Percentiles rank a stretch among this genome's conserved stretches.
phyloP scores from a whole-genome alignment of 148 eudicot species.

The Fallopia convolvulus region DNA sequence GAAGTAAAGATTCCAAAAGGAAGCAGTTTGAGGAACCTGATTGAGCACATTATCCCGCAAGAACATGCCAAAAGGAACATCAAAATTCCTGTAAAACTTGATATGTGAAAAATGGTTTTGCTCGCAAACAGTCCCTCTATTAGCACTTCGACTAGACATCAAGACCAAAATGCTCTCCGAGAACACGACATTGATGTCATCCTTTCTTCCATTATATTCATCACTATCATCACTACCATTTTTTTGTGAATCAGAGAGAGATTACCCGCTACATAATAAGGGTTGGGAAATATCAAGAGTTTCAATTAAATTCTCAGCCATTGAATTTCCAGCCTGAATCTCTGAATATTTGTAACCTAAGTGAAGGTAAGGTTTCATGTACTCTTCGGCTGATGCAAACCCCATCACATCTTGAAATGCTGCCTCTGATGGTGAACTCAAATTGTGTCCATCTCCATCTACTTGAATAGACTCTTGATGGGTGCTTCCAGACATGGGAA shows the following conservation, averaged over 20 bases:
- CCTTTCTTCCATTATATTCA: conserved; percentile 41
- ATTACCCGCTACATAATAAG: conserved; percentile 3
- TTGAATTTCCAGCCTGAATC: conserved; percentile 14
- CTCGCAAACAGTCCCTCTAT: conserved; percentile 66
- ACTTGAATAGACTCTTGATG: background rate
- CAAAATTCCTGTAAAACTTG: conserved; percentile 85
- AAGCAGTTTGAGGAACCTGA: conserved; percentile 39
- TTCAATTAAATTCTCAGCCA: conserved; percentile 28
- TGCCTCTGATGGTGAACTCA: conserved; percentile 2
- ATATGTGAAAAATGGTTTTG: conserved; percentile 87
- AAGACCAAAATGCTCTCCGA: conserved; percentile 90
- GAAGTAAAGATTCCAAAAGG: background rate
- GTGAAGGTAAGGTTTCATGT: conserved; percentile 30
- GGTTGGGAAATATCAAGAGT: conserved; percentile 17
- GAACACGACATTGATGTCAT: conserved; percentile 48
- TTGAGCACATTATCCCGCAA: conserved; percentile 74
- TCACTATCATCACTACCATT: conserved; percentile 21
- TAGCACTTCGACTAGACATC: conserved; percentile 72
- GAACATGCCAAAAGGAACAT: conserved; percentile 79
- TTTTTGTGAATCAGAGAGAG: conserved; percentile 20
- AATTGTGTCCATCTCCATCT: conserved; percentile 12
- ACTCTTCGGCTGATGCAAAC: conserved; percentile 30
- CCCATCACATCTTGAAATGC: conserved; percentile 33
- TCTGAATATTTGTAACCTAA: conserved; percentile 24
- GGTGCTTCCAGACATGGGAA: conserved; percentile 21